A percentile compares a stretch with the other conserved stretches of the same genome.
phyloP scores from a whole-genome alignment of 2,329 filamentous ascomycete genomes.

The Aureobasidium lini region DNA sequence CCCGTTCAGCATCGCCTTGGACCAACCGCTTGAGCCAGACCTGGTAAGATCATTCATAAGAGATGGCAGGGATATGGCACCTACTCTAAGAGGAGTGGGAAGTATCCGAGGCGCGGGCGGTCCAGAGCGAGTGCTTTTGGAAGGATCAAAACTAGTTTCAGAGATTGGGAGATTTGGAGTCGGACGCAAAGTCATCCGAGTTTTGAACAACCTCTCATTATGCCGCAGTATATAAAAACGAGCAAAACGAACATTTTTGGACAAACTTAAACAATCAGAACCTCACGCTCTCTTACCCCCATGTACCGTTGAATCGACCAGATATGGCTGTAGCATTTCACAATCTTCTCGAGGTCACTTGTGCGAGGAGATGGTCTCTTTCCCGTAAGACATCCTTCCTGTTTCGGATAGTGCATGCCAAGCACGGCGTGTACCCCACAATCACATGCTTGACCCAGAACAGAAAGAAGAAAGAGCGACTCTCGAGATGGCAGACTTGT shows the following conservation, averaged over 20 bases:
- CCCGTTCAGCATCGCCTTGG: constrained; percentile 17
- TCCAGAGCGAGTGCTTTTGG: constrained; percentile 14
- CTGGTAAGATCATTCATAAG: constrained; percentile 18
- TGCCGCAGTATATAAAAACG: not conserved
- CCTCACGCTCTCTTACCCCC: too few relatives aligned
- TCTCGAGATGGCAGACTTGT: not conserved
- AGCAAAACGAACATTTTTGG: not conserved
- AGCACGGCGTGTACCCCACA: not conserved
- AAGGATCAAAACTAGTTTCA: constrained; percentile 17
- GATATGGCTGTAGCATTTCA: too few relatives aligned
- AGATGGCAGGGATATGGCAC: constrained; percentile 17
- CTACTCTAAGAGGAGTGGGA: constrained; percentile 16
- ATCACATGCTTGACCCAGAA: not conserved
- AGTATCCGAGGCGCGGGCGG: constrained; percentile 14
- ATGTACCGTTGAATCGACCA: too few relatives aligned
- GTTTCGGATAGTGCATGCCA: not conserved
- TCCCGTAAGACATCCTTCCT: not conserved
- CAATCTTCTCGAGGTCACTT: not conserved
- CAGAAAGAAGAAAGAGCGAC: not conserved
- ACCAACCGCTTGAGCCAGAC: constrained; percentile 18
- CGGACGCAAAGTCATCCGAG: constrained; percentile 12
- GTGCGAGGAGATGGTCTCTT: too few relatives aligned
- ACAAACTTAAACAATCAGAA: too few relatives aligned
- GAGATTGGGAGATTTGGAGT: constrained; percentile 15
- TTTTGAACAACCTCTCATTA: constrained; percentile 10